Evolutionary conservation across 495 filamentous ascomycete genomes (phyloP).

Genomic region (Jackrogersella minutella): DNA sequence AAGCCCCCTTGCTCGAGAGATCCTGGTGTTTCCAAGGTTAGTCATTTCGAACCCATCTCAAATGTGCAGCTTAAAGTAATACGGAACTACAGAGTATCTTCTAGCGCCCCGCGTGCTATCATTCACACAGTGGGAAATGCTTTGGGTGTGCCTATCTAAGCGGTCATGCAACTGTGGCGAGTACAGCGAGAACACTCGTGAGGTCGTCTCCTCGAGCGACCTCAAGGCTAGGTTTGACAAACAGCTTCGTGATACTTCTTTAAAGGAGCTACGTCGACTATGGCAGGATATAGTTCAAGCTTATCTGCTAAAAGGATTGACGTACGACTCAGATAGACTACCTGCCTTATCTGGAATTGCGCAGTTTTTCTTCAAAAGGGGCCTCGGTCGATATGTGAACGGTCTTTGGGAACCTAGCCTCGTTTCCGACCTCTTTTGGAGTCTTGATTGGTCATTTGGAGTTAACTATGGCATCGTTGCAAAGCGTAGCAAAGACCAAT

Average conservation of each 20-base stretch:
- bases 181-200: slow-evolving; percentile 16
- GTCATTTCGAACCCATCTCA: neutral
- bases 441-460: neutral
- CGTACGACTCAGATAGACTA: slow-evolving; percentile 18
- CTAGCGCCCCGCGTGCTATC: slow-evolving; percentile 23
- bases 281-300: slow-evolving; percentile 20
- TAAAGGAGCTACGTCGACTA: neutral
- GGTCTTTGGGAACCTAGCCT: slow-evolving; percentile 17
- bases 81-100: slow-evolving; percentile 19
- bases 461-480: neutral
- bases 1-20: slow-evolving; percentile 16
- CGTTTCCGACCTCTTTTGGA: slow-evolving; percentile 19
- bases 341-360: slow-evolving; percentile 29
- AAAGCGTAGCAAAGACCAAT: slow-evolving; percentile 13
- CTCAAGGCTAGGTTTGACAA: slow-evolving; percentile 20
- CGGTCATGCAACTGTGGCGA: slow-evolving; percentile 19
- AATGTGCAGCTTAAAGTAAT: neutral
- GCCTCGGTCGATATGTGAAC: slow-evolving; percentile 21
- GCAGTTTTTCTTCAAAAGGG: slow-evolving; percentile 11
- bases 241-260: neutral
- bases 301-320: slow-evolving; percentile 20
- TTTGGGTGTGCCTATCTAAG: slow-evolving; percentile 20
- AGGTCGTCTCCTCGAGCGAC: slow-evolving; percentile 15
- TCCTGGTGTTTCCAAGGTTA: slow-evolving; percentile 32
- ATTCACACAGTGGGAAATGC: slow-evolving; percentile 25